phyloP scores from a whole-genome alignment of 257 asterid genomes.

The Eucommia ulmoides region DNA sequence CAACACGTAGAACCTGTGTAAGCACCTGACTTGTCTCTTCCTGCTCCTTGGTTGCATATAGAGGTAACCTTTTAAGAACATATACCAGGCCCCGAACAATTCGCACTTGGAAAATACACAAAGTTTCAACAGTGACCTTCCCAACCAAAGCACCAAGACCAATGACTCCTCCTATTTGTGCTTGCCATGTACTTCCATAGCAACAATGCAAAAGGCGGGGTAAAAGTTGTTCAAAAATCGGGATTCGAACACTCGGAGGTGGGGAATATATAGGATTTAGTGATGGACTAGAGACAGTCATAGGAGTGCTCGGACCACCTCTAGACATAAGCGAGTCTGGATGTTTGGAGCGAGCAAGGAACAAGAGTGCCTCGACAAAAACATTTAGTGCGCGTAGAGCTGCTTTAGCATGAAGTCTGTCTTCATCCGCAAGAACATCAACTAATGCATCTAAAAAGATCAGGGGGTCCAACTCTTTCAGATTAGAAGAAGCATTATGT shows the following conservation, averaged over 20 bases:
- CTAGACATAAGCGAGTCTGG: constrained; percentile 61
- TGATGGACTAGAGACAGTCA: constrained; percentile 98
- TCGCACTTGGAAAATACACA: constrained; percentile 78
- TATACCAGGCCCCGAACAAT: constrained; percentile 81
- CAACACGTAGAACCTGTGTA: constrained; percentile 93
- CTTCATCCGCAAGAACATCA: constrained; percentile 85
- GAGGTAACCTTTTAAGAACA: constrained; percentile 95
- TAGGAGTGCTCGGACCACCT: constrained; percentile 95
- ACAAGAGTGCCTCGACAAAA: constrained; percentile 74
- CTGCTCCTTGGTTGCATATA: constrained; percentile 86
- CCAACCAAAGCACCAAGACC: constrained; percentile 97
- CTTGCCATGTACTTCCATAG: constrained; percentile 90
- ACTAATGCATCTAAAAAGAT: constrained; percentile 94
- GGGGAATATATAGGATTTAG: constrained; percentile 98
- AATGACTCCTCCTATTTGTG: constrained; percentile 97
- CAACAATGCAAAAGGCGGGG: constrained; percentile 96
- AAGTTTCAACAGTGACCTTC: constrained; percentile 82
- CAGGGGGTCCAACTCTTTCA: constrained; percentile 94
- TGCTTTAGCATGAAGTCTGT: constrained; percentile 86
- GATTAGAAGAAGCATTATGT: constrained; percentile 44
- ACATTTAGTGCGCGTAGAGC: constrained; percentile 69
- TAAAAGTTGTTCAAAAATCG: constrained; percentile 92
- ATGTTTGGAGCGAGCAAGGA: constrained; percentile 86
- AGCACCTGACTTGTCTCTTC: constrained; percentile 98
- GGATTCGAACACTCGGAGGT: constrained; percentile 90